phyloP scores from a whole-genome alignment of 805 yeast genomes.

The Teunomyces panamensis region DNA sequence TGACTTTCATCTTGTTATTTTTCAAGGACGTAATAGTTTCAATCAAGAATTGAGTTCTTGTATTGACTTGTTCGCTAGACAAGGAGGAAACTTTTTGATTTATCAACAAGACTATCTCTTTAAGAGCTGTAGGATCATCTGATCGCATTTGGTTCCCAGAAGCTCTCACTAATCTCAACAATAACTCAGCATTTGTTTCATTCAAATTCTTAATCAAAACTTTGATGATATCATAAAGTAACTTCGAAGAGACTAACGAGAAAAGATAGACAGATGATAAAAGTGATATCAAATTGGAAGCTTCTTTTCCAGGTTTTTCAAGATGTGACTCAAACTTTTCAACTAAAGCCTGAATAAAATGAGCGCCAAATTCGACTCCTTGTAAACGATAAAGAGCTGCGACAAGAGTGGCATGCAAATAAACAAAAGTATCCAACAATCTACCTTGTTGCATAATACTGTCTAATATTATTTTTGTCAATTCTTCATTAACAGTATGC shows the following conservation, averaged over 20 bases:
- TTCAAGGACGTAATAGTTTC: slow-evolving; percentile 85
- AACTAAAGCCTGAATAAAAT: slow-evolving; percentile 73
- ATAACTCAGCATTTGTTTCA: slow-evolving; percentile 73
- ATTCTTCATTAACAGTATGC: slow-evolving; percentile 69
- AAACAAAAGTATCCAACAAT: slow-evolving; percentile 72
- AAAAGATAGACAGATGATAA: slow-evolving; percentile 75
- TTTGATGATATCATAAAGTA: slow-evolving; percentile 74
- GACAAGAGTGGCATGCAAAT: slow-evolving; percentile 73
- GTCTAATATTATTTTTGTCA: slow-evolving; percentile 62
- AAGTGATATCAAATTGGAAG: slow-evolving; percentile 67
- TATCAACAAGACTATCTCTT: slow-evolving; percentile 65
- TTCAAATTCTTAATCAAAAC: slow-evolving; percentile 51
- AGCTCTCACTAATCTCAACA: slow-evolving; percentile 66
- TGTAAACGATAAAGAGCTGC: slow-evolving; percentile 72
- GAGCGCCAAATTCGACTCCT: slow-evolving; percentile 90
- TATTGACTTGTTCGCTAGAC: slow-evolving; percentile 35
- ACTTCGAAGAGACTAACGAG: slow-evolving; percentile 67
- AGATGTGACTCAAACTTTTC: slow-evolving; percentile 57
- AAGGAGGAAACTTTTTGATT: slow-evolving; percentile 45
- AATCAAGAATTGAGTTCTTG: slow-evolving; percentile 78
- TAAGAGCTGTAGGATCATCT: slow-evolving; percentile 85
- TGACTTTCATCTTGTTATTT: slow-evolving; percentile 69
- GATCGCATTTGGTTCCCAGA: slow-evolving; percentile 83
- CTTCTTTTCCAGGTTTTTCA: slow-evolving; percentile 34
- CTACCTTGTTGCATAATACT: slow-evolving; percentile 62